Evolutionary conservation across 768 basidiomycete genomes (phyloP), one percentile per base, ranked within the genome.

Genomic region (Lactarius hengduanensis): DNA sequence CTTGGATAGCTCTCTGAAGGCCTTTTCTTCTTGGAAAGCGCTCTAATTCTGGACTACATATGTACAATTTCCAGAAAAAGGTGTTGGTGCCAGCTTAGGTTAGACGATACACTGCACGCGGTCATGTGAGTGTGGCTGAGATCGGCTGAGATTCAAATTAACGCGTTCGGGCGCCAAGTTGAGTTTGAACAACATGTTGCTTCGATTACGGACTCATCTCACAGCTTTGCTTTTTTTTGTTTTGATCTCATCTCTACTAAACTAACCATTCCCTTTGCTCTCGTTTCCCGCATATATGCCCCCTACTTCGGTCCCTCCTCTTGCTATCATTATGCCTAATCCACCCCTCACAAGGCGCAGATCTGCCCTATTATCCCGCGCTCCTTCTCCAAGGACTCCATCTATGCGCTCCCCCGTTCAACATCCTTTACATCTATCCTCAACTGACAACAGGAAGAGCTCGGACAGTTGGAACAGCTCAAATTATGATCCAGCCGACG

Each of bases 391-490:
- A 56, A 67, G 80, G 61, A 90, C 91, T 0, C 91, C 88, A 54
- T 82, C 81, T 61, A 82, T 81, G 72, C 80, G 80, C 69, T 86
- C 86, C 4, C 85, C 87, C 36, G 73, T 74, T 69, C 80, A 82
- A 60, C 80, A 84, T 2, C 80, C 86, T 64, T 76, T 86, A 63
- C 75, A 88, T 66, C 82, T 86, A 64, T 80, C 26, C 64, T 77
- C 65, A 66, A 71, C 71, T 58, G 71, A 74, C 81, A 86, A 77
- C 79, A 72, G 91, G 69, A 88, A 87, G 76, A 91, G 90, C 76
- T 86, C 87, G 1, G 89, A 91, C 75, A 92, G 90, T 75, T 92
- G 91, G 91, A 90, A 88, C 75, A 90, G 89, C 72, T 92, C 91
- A 26, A 91, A 86, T 68, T 80, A 81, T 71, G 84, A 84, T 67